phyloP scores from a whole-genome alignment of 169 alveolate species.

The Eimeria nieschulzi region DNA sequence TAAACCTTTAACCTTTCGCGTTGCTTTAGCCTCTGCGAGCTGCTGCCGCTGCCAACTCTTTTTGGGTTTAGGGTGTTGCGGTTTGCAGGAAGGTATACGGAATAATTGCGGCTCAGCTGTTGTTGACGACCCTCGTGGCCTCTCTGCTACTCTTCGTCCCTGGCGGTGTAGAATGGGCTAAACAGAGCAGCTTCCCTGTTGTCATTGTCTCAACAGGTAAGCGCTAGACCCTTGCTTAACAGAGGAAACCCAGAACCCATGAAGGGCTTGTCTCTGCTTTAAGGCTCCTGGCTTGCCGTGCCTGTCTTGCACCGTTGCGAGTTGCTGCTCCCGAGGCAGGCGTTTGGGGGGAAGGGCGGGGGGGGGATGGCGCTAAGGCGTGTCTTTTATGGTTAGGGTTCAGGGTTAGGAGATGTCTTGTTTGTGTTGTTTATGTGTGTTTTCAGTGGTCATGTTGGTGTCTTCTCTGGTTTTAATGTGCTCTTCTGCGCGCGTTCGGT shows the following conservation, averaged over 20 bases:
- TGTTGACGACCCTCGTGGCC: conserved; percentile 36
- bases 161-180: conserved; percentile 10
- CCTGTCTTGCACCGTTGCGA: no score
- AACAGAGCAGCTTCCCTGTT: conserved; percentile 1
- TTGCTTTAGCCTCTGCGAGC: not conserved
- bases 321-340: no score
- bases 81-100: conserved; percentile 66
- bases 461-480: conserved; percentile 52
- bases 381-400: not conserved
- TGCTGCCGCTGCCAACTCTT: not conserved
- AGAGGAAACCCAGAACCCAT: no score
- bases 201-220: conserved; percentile 1
- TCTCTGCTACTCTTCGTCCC: conserved; percentile 55
- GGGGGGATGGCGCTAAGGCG: no score
- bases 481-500: conserved; percentile 27
- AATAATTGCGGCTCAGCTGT: conserved; percentile 56
- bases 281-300: no score
- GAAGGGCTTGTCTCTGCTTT: no score
- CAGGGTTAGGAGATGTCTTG: not conserved
- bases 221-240: not conserved
- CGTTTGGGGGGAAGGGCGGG: no score
- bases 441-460: conserved; percentile 40
- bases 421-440: not conserved
- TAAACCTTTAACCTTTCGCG: not conserved
- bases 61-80: conserved; percentile 16